Evolutionary conservation across 75 land plant species (phyloP).

Genomic region (Picea sitchensis): DNA sequence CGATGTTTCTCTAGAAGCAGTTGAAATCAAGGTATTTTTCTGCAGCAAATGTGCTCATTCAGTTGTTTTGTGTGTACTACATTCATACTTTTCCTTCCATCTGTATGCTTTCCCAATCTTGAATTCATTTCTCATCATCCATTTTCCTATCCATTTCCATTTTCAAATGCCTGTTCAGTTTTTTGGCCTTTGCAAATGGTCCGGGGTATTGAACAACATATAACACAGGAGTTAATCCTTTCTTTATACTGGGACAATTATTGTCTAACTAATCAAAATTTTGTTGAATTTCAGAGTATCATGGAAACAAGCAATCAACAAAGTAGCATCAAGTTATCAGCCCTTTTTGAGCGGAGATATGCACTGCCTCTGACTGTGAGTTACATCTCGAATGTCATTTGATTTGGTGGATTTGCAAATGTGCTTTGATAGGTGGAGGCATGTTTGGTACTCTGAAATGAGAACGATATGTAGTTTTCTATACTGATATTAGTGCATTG

Average conservation of each 20-base stretch:
- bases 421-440: neutral
- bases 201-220: neutral
- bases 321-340: neutral
- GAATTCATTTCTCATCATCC: neutral
- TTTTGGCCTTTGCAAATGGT: neutral
- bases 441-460: neutral
- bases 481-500: neutral
- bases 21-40: constrained; percentile 72
- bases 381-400: neutral
- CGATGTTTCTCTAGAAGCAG: constrained; percentile 72
- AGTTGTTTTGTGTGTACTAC: neutral
- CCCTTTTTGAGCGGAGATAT: constrained; percentile 6
- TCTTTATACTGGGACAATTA: neutral
- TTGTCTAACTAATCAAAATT: neutral
- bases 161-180: neutral
- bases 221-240: neutral
- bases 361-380: constrained; percentile 8
- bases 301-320: constrained; percentile 4
- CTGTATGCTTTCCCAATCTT: neutral
- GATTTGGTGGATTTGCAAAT: too few species aligned
- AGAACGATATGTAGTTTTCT: neutral
- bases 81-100: neutral
- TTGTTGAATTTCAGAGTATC: neutral
- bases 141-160: neutral
- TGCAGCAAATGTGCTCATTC: neutral